These are phyloP conservation scores for Paramarasmius palmivorus DNA, from an alignment of 1,284 basidiomycete species.

Conservation along the genomic window DNA sequence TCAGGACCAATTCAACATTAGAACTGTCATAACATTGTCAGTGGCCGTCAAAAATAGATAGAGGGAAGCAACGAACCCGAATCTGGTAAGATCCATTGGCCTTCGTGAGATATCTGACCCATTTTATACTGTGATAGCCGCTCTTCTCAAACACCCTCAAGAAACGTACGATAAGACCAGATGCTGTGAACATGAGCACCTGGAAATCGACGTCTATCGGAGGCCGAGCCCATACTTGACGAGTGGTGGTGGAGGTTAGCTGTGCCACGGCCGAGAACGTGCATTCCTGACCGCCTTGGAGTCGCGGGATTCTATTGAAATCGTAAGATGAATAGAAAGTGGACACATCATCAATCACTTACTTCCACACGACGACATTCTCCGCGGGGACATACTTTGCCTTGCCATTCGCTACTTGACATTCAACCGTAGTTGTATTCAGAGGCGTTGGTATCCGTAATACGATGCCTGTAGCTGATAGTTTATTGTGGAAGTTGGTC, in stretches of 20 bases:
- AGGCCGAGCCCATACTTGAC: constrained; percentile 95
- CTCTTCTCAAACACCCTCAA: constrained; percentile 98
- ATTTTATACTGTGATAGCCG: constrained; percentile 91
- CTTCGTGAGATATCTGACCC: constrained; percentile 90
- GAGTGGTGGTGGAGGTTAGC: constrained; percentile 83
- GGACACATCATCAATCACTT: constrained; percentile 34
- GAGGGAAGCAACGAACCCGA: constrained; percentile 52
- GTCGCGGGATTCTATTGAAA: constrained; percentile 73
- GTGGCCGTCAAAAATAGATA: neutral
- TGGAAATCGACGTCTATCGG: constrained; percentile 98
- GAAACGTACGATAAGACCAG: constrained; percentile 94
- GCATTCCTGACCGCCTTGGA: constrained; percentile 94
- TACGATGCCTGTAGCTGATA: constrained; percentile 92
- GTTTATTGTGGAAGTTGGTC: constrained; percentile 88
- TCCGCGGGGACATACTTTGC: constrained; percentile 97
- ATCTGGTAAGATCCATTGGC: constrained; percentile 87
- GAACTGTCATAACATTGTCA: no score
- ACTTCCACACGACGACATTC: constrained; percentile 99
- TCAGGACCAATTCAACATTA: no score
- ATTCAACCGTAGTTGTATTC: constrained; percentile 91
- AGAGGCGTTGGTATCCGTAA: constrained; percentile 94
- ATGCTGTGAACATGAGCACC: constrained; percentile 98
- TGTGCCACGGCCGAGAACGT: constrained; percentile 85
- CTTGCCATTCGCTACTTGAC: constrained; percentile 90
- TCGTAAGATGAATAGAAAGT: constrained; percentile 2